These are phyloP conservation scores for Yarrowia deformans DNA, from an alignment of 805 yeast genomes.

Conservation along the genomic window DNA sequence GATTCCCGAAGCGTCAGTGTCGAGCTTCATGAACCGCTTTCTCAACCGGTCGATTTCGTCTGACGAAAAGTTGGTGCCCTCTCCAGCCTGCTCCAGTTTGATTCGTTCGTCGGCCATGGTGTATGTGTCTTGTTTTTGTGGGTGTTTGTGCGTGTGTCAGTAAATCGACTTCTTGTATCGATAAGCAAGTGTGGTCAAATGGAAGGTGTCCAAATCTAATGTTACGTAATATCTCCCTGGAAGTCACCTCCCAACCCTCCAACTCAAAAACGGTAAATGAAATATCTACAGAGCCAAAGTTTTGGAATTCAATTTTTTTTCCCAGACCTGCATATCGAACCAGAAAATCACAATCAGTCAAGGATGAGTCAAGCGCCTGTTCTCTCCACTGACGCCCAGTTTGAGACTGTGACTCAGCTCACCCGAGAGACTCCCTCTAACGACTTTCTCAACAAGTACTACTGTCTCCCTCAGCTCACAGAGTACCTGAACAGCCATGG, in stretches of 20 bases:
- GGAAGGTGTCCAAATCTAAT: background rate
- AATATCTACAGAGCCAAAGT: constrained; percentile 6
- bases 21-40: constrained; percentile 93
- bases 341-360: background rate
- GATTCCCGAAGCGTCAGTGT: constrained; percentile 89
- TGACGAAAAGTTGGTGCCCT: constrained; percentile 48
- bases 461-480: constrained; percentile 26
- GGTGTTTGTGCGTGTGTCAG: background rate
- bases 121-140: constrained; percentile 11
- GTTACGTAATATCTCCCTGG: constrained; percentile 25
- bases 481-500: constrained; percentile 43
- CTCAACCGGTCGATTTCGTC: constrained; percentile 92
- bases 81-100: constrained; percentile 30
- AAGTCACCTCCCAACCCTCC: constrained; percentile 6
- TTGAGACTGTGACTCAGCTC: constrained; percentile 13
- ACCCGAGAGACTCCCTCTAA: constrained; percentile 1
- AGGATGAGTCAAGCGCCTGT: constrained; percentile 38
- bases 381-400: constrained; percentile 24
- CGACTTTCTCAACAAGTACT: constrained; percentile 2
- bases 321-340: background rate
- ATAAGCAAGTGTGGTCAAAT: constrained; percentile 11
- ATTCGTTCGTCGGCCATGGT: constrained; percentile 33
- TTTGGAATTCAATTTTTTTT: background rate
- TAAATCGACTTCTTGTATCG: background rate
- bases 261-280: background rate